These are phyloP conservation scores for Lactarius akahatsu DNA, from an alignment of 768 basidiomycete species.

Conservation along the genomic window DNA sequence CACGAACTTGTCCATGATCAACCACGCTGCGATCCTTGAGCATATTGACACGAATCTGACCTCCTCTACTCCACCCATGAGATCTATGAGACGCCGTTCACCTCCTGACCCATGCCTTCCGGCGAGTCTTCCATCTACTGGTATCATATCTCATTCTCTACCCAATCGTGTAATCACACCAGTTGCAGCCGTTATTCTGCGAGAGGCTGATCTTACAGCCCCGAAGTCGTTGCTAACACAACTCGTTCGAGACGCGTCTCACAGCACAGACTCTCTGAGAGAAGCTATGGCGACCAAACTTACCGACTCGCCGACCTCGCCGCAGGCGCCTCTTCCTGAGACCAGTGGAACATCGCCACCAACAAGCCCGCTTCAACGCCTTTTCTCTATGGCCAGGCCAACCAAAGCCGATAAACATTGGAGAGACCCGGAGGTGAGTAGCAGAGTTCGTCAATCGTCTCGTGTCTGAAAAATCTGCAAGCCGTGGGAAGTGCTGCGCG, in stretches of 20 bases:
- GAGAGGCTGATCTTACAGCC: constrained; percentile 63
- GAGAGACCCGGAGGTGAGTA: constrained; percentile 28
- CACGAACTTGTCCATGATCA: constrained; percentile 21
- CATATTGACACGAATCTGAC: constrained; percentile 14
- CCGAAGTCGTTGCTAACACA: constrained; percentile 59
- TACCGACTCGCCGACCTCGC: constrained; percentile 39
- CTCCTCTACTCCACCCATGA: constrained; percentile 22
- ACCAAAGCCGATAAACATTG: constrained; percentile 23
- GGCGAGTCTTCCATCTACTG: constrained; percentile 63
- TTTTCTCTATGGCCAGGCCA: constrained; percentile 28
- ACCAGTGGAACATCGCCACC: constrained; percentile 16
- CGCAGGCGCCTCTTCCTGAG: constrained; percentile 5
- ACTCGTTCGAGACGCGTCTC: constrained; percentile 34
- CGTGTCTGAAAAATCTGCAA: constrained; percentile 29
- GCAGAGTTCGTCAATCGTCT: not conserved
- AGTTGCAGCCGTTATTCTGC: constrained; percentile 59
- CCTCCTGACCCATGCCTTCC: constrained; percentile 59
- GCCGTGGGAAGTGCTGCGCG: constrained; percentile 72
- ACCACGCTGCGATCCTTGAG: constrained; percentile 24
- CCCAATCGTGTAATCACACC: constrained; percentile 25
- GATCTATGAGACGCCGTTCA: constrained; percentile 42
- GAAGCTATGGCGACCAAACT: constrained; percentile 32
- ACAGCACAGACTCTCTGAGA: constrained; percentile 34
- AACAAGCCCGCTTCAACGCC: constrained; percentile 25
- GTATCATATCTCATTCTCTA: constrained; percentile 40